Evolutionary conservation across 495 filamentous ascomycete species (phyloP), one percentile per base, ranked within the genome.

Genomic region (Annulohypoxylon moriforme): DNA sequence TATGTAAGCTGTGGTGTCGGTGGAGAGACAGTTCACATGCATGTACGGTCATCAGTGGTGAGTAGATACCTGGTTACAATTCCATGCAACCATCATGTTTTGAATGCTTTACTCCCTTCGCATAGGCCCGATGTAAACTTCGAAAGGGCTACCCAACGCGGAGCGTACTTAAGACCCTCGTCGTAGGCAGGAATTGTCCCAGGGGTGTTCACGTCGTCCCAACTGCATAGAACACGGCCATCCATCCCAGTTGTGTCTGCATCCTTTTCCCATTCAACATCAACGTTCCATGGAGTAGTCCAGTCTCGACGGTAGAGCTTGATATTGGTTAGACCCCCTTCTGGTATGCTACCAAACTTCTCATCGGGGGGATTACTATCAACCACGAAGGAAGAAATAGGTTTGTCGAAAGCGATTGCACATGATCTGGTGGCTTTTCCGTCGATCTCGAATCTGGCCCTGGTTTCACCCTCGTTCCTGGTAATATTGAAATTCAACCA

Each of bases 151-250:
- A 89, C 89, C 96, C 96, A 99, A 1, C 78, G 80, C 0, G 96
- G 96, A 64, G 85, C 83, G 81, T 89, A 98, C 78, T 89, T 85
- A 59, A 85, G 81, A 18, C 91, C 87, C 80, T 99, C 96, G 71
- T 96, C 92, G 33, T 96, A 85, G 13, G 96, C 96, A 0, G 96
- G 94, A 55, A 99, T 95, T 7, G 84, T 80, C 2, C 89, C 91
- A 9, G 77, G 75, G 10, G 80, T 82, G 69, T 97, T 97, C 29
- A 87, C 89, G 81, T 98, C 96, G 71, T 89, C 92, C 96, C 96
- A 99, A 14, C 93, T 78, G 82, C 95, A 98, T 9, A 91, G 85
- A 3, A 94, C 88, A 49, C 82, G 84, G 0, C 94, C 94, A 66
- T 88, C 86, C 53, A 95, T 76, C 7, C 83, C 84, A 9, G 64